These are phyloP conservation scores for Phytophthora agathidicida DNA, from an alignment of 352 stramenopile genomes.

Conservation along the genomic window DNA sequence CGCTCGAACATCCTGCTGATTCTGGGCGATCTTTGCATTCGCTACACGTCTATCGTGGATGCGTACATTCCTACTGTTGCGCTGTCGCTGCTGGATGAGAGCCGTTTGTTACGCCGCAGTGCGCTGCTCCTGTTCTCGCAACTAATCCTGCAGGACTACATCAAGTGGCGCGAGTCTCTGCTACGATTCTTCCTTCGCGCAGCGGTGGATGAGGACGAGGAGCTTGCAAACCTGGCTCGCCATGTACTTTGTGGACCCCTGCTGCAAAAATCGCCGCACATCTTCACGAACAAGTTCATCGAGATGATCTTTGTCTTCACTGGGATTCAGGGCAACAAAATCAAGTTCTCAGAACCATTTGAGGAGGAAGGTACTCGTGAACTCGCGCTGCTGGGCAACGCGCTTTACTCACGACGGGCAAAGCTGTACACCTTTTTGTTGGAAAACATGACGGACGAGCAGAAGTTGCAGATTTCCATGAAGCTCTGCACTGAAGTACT, in stretches of 20 bases:
- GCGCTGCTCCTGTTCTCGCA: conserved; percentile 96
- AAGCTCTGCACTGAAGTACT: conserved; percentile 95
- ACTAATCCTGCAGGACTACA: conserved; percentile 97
- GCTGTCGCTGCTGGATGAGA: conserved; percentile 91
- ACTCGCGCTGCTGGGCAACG: conserved; percentile 61
- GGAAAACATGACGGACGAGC: conserved; percentile 94
- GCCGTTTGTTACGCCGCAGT: conserved; percentile 91
- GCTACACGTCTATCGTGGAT: conserved; percentile 97
- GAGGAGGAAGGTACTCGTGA: conserved; percentile 72
- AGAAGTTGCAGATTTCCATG: conserved; percentile 96
- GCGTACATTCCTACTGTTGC: conserved; percentile 96
- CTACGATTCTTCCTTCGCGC: conserved; percentile 96
- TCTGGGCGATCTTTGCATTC: conserved; percentile 95
- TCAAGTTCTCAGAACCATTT: conserved; percentile 69
- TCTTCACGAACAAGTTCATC: conserved; percentile 97
- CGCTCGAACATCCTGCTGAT: conserved; percentile 97
- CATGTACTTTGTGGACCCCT: conserved; percentile 93
- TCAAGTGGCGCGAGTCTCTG: conserved; percentile 98
- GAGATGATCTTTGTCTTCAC: conserved; percentile 98
- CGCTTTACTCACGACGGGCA: conserved; percentile 69
- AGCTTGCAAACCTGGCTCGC: conserved; percentile 92
- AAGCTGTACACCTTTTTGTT: conserved; percentile 96
- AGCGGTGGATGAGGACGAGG: conserved; percentile 93
- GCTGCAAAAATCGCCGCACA: conserved; percentile 91
- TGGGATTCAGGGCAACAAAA: conserved; percentile 58